Evolutionary conservation across 352 stramenopile species (phyloP), one percentile per base, ranked within the genome.

Genomic region (Phytopythium boreale): DNA sequence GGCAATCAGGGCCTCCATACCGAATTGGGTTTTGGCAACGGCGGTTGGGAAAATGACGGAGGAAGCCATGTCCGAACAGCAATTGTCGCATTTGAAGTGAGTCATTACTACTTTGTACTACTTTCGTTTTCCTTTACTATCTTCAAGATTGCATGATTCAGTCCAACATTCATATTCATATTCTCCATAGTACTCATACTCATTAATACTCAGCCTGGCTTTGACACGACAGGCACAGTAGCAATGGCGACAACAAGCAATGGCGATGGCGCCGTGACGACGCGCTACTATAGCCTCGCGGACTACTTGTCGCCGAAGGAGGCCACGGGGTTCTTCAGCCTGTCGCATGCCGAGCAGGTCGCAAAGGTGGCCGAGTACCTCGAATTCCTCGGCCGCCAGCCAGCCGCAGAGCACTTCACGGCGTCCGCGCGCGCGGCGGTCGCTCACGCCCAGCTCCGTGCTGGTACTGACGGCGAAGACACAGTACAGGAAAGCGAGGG

Each of bases 201-300:
- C 10, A 39, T 15, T 39, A 3, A 39, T 39, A 14, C 34, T 14
- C 34, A 39, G 5, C 34, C 4, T 39, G n/a, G n/a, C n/a, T n/a
- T n/a, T n/a, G n/a, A n/a, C 31, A 36, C 8, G 31, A 36, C 31
- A 36, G 31, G 31, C 31, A 36, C 8, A 3, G 31, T 8, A 47
- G 6, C 15, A 47, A 22, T 47, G 29, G 41, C 7, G 12, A 20
- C 2, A 12, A 20, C 2, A 8, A n/a, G 1, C 7, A 14, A 14
- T 39, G 34, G 34, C 34, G 34, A 39, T 39, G 34, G 34, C 9
- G 47, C 24, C 24, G 11, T 11, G 12, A 7, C 24, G 24, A 62
- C 62, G 52, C 71, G 60, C 31, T 88, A 85, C 68, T 92, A 85
- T 63, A 89, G 66, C 41, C 89, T 92, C 56, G 85, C 84, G 55